Evolutionary conservation across 163 green algal species (phyloP).

Genomic region (Prototheca cutis): DNA sequence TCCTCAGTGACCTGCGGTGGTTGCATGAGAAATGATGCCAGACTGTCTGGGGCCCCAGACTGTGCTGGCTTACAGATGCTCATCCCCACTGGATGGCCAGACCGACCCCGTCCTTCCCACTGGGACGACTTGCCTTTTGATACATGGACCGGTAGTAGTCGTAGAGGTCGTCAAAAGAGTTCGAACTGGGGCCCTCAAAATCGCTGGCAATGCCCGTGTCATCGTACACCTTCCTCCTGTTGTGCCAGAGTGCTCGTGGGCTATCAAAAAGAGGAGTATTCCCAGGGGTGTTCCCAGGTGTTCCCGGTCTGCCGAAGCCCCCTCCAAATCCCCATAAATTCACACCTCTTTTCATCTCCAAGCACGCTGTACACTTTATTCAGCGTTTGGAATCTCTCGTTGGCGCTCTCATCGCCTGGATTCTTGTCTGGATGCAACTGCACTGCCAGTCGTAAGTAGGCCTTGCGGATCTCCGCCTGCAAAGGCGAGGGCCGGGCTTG

Average conservation of each 20-base stretch:
- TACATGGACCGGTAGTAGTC: slow-evolving; percentile 71
- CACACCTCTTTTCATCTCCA: slow-evolving; percentile 61
- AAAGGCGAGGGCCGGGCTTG: too few species aligned
- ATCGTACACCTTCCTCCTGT: slow-evolving; percentile 83
- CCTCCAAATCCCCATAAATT: too few species aligned
- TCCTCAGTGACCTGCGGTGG: slow-evolving; percentile 62
- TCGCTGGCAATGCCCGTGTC: slow-evolving; percentile 72
- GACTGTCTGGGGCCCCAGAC: too few species aligned
- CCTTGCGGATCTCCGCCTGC: slow-evolving; percentile 25
- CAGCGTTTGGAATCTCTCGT: slow-evolving; percentile 74
- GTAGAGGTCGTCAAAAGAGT: slow-evolving; percentile 64
- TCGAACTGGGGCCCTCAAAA: slow-evolving; percentile 44
- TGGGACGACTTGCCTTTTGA: too few species aligned
- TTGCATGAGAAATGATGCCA: too few species aligned
- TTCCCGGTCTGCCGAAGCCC: too few species aligned
- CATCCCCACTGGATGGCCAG: too few species aligned
- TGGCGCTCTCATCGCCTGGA: slow-evolving; percentile 46
- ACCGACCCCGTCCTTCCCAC: too few species aligned
- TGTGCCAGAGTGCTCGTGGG: too few species aligned
- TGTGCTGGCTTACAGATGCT: too few species aligned
- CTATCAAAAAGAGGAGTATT: too few species aligned
- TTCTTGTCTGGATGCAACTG: slow-evolving; percentile 88
- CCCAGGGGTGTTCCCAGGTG: too few species aligned
- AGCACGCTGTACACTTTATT: slow-evolving; percentile 78
- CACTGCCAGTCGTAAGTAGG: slow-evolving; percentile 74